Conservation (phyloP, 495 filamentous ascomycete genomes). For the Pseudomonodictys pantanalensis region DNA sequence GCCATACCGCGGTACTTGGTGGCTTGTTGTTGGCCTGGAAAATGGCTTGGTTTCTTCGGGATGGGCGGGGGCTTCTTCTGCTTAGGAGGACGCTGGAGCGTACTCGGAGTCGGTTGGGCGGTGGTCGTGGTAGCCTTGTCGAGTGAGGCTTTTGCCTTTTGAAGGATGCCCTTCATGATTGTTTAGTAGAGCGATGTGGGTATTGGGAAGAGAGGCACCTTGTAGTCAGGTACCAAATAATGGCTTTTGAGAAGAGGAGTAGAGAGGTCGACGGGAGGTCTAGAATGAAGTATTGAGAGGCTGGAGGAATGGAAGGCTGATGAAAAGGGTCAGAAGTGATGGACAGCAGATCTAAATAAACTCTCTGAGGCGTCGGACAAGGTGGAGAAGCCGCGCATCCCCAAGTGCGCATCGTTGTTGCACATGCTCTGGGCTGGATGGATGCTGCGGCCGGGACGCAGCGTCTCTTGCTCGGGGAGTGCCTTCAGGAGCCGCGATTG, state of each 20-base stretch:
- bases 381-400: background rate
- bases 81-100: constrained; percentile 1
- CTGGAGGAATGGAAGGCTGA: background rate
- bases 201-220: constrained; percentile 3
- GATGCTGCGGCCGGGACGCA: background rate
- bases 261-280: too few species aligned
- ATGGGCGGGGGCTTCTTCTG: constrained; percentile 1
- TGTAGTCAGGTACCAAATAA: constrained; percentile 3
- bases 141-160: constrained; percentile 35
- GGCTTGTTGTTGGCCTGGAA: constrained; percentile 4
- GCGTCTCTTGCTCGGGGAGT: too few species aligned
- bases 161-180: constrained; percentile 33
- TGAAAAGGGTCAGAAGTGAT: background rate
- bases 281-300: background rate
- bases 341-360: background rate
- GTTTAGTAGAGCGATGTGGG: background rate
- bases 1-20: constrained; percentile 1
- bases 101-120: background rate
- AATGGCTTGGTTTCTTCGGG: constrained; percentile 15
- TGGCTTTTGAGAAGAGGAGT: too few species aligned
- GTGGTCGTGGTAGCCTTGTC: background rate
- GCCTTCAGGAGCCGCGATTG: background rate
- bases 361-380: background rate
- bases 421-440: background rate
- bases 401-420: background rate